Conservation (phyloP, 371 early-diverging fungal species). For the Lichtheimia corymbifera region DNA sequence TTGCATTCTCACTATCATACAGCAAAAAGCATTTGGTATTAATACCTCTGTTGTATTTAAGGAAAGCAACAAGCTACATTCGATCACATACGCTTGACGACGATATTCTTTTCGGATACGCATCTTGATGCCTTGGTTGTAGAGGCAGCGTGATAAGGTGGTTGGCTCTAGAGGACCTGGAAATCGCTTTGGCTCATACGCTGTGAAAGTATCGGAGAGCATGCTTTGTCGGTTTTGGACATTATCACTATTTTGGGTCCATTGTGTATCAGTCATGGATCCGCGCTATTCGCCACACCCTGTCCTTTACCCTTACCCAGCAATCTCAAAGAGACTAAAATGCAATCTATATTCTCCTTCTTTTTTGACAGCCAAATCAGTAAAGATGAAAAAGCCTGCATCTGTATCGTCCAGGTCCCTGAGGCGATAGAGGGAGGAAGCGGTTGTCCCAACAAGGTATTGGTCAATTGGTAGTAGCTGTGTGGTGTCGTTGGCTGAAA, state of each 20-base stretch:
- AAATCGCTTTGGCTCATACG: slow-evolving; percentile 86
- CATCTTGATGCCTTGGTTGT: slow-evolving; percentile 52
- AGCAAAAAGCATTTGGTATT: no score
- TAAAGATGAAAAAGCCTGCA: slow-evolving; percentile 95
- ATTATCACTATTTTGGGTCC: not conserved
- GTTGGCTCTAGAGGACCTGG: slow-evolving; percentile 82
- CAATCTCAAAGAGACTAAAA: slow-evolving; percentile 87
- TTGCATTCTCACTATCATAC: no score
- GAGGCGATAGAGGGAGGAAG: slow-evolving; percentile 44
- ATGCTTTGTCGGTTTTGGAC: slow-evolving; percentile 34
- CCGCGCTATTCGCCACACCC: no score
- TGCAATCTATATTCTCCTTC: slow-evolving; percentile 86
- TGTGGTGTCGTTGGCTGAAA: slow-evolving; percentile 15
- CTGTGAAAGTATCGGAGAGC: slow-evolving; percentile 68
- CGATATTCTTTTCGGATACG: slow-evolving; percentile 43
- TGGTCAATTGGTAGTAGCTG: slow-evolving; percentile 18
- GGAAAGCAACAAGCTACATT: no score
- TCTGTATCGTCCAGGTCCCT: slow-evolving; percentile 56
- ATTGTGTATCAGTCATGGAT: no score
- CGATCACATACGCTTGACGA: slow-evolving; percentile 8
- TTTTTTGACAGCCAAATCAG: slow-evolving; percentile 87
- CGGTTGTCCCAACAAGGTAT: slow-evolving; percentile 40
- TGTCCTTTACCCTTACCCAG: slow-evolving; percentile 50
- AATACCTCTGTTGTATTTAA: no score
- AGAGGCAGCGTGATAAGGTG: slow-evolving; percentile 45